Percentiles rank a stretch among this genome's conserved stretches.
These are phyloP conservation scores for Dichomitus squalens DNA, from an alignment of 1,284 basidiomycete species.

Conservation along the genomic window DNA sequence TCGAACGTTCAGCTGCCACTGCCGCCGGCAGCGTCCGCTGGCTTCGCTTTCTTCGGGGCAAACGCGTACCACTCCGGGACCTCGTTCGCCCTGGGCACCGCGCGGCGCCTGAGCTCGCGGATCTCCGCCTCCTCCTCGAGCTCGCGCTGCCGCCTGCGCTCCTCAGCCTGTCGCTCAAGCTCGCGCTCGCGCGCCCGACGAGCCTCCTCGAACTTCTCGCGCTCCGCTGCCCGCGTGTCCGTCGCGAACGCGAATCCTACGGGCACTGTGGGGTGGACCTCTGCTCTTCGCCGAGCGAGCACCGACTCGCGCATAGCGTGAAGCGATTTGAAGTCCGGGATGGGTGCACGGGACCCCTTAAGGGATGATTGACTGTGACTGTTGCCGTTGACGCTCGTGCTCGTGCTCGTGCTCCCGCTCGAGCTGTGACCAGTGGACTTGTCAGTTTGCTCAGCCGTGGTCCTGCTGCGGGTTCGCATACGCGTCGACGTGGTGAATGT, in stretches of 20 bases:
- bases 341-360: constrained; percentile 26
- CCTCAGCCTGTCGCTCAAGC: constrained; percentile 44
- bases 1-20: background rate
- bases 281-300: constrained; percentile 45
- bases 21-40: constrained; percentile 8
- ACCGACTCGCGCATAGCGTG: constrained; percentile 52
- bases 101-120: constrained; percentile 56
- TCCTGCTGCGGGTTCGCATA: constrained; percentile 39
- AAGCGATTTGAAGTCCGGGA: constrained; percentile 57
- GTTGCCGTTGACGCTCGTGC: background rate
- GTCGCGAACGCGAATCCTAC: constrained; percentile 51
- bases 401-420: background rate
- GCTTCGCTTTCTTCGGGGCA: constrained; percentile 46
- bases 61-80: constrained; percentile 76
- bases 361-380: constrained; percentile 4
- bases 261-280: constrained; percentile 49
- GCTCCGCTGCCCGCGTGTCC: constrained; percentile 56
- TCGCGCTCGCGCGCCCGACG: constrained; percentile 59
- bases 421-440: constrained; percentile 20
- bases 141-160: constrained; percentile 44
- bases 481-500: constrained; percentile 50
- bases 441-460: constrained; percentile 20
- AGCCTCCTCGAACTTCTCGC: constrained; percentile 62
- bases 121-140: constrained; percentile 60
- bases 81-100: constrained; percentile 68